Evolutionary conservation across 768 basidiomycete genomes (phyloP), one percentile per base, ranked within the genome.

Genomic region (Calocera viscosa): DNA sequence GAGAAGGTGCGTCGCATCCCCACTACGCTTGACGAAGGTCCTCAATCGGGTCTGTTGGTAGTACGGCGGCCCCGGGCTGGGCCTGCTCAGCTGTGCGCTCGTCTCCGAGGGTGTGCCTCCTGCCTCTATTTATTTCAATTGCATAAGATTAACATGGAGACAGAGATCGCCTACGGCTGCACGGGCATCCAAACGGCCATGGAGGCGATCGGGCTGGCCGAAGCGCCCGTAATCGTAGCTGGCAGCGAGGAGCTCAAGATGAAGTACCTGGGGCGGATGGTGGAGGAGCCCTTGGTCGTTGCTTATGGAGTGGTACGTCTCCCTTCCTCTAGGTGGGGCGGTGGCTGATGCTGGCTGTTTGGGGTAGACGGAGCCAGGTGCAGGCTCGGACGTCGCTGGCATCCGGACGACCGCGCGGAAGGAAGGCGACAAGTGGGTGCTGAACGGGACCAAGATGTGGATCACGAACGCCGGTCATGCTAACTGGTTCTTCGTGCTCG

Each of bases 401-500:
- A 77, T 78, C 67, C 72, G 72, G 64, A 78, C 78, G 12, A 72
- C 70, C 64, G 78, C 78, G 0, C 73, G 70, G 49, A 75, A 76
- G 69, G 72, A 69, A 49, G 75, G 74, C 14, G 76, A 74, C 43
- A 64, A 71, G 22, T 77, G 73, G 69, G 69, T 75, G 0, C 30
- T 77, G 16, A 75, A 74, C 67, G 76, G 76, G 1, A 72, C 69
- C 35, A 77, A 77, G 72, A 77, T 77, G 76, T 77, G 76, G 76
- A 77, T 75, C 60, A 77, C 77, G 5, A 77, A 77, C 67, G 76
- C 73, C 26, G 76, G 75, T 30, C 71, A 76, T 49, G 75, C 75
- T 33, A 75, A 77, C 71, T 78, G 77, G 77, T 76, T 75, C 74
- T 78, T 77, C 65, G 77, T 78, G 5, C 72, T 78, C 24, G 78